phyloP scores from a whole-genome alignment of 2,329 filamentous ascomycete genomes.

The Xylariaceae sp. region DNA sequence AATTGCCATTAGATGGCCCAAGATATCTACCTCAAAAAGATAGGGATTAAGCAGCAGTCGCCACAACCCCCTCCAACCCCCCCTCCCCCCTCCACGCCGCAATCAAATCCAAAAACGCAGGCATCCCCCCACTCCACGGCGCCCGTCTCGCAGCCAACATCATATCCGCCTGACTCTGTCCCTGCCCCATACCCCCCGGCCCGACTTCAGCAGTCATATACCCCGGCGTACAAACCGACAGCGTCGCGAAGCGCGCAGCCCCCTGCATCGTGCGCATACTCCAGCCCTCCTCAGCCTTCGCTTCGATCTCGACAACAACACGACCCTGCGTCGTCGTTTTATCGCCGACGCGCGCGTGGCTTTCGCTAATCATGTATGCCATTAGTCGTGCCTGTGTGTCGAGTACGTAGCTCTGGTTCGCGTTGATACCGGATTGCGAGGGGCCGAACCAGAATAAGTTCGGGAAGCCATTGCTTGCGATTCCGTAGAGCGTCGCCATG shows the following conservation, averaged over 20 bases:
- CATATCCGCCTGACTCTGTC: conserved; percentile 26
- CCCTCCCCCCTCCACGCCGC: conserved; percentile 31
- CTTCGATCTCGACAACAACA: conserved; percentile 39
- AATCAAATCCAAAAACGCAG: conserved; percentile 29
- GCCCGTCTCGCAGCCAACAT: conserved; percentile 31
- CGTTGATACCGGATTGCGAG: conserved; percentile 35
- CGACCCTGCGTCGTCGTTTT: conserved; percentile 11
- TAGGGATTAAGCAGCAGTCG: conserved; percentile 16
- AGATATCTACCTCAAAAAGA: neutral
- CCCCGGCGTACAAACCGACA: conserved; percentile 48
- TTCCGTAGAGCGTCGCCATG: conserved; percentile 48
- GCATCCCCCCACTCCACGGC: conserved; percentile 32
- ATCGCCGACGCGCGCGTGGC: conserved; percentile 27
- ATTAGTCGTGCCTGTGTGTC: conserved; percentile 21
- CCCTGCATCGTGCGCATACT: conserved; percentile 33
- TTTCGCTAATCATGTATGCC: conserved; percentile 34
- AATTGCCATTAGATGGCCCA: too few relatives aligned
- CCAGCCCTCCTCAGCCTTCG: conserved; percentile 45
- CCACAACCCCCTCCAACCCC: conserved; percentile 24
- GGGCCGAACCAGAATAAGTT: conserved; percentile 48
- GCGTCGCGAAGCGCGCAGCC: conserved; percentile 36
- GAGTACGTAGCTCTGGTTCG: conserved; percentile 23
- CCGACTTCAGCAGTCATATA: conserved; percentile 47
- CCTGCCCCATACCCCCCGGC: conserved; percentile 15
- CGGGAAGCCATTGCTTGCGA: conserved; percentile 45